Evolutionary conservation across 495 filamentous ascomycete genomes (phyloP).

Genomic region (Parathielavia appendiculata): DNA sequence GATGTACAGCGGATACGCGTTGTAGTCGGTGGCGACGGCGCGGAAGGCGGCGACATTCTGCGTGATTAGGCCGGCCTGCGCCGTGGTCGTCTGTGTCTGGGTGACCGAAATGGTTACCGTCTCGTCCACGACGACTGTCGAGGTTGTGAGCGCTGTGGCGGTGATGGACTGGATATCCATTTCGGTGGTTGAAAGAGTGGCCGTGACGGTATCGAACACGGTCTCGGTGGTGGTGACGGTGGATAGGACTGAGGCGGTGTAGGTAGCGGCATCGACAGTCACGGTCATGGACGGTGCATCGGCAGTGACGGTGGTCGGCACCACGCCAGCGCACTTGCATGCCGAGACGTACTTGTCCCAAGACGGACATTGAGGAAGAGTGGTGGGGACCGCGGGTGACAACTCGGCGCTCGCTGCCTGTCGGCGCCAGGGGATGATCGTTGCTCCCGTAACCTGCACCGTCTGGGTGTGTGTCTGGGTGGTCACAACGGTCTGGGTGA

Average conservation of each 20-base stretch:
- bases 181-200: no score
- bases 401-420: neutral
- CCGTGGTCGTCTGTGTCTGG: constrained; percentile 11
- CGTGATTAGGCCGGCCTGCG: neutral
- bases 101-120: neutral
- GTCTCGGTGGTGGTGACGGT: neutral
- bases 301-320: neutral
- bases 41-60: neutral
- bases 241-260: no score
- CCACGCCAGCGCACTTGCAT: constrained; percentile 8
- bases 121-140: neutral
- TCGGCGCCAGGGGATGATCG: neutral
- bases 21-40: neutral
- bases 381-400: neutral
- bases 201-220: neutral
- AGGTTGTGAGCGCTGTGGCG: neutral
- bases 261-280: no score
- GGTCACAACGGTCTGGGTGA: neutral
- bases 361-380: constrained; percentile 8
- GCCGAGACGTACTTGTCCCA: constrained; percentile 16
- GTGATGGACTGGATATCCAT: no score
- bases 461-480: constrained; percentile 1
- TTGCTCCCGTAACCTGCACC: neutral
- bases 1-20: neutral
- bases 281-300: constrained; percentile 1